A percentile compares a stretch with the other conserved stretches of the same genome.
Conservation (phyloP, 345 rosid species). For the Turritis glabra region DNA sequence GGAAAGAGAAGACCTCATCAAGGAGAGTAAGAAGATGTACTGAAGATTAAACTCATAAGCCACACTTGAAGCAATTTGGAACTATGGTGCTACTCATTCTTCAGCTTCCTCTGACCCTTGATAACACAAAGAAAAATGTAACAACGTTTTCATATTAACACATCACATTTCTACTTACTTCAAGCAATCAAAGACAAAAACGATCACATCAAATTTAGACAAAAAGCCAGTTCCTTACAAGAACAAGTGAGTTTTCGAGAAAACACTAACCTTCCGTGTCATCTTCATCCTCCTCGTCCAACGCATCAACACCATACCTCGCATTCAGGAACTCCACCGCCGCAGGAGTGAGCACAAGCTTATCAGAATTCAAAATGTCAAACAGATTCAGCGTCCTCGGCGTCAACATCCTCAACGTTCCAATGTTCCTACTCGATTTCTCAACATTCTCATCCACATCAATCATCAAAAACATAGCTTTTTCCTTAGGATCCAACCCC, state of each 20-base stretch:
- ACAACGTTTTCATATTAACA: slow-evolving; percentile 1
- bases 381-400: slow-evolving; percentile 90
- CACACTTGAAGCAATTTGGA: background rate
- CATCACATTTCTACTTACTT: background rate
- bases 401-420: slow-evolving; percentile 81
- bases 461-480: slow-evolving; percentile 78
- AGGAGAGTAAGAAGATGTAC: background rate
- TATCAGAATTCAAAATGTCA: slow-evolving; percentile 83
- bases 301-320: slow-evolving; percentile 61
- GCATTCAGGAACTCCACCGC: slow-evolving; percentile 70
- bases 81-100: background rate
- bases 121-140: background rate
- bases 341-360: slow-evolving; percentile 73
- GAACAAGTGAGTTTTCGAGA: background rate
- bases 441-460: slow-evolving; percentile 65
- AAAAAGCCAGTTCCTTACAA: background rate
- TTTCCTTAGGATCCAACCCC: slow-evolving; percentile 89
- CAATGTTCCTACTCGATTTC: slow-evolving; percentile 76
- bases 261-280: slow-evolving; percentile 52
- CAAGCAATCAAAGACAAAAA: background rate
- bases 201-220: background rate
- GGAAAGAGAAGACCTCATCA: slow-evolving; percentile 9
- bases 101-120: slow-evolving; percentile 31
- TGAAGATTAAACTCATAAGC: slow-evolving; percentile 28
- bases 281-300: slow-evolving; percentile 50